Base-by-base conservation (phyloP, 805 yeast species). In the Kregervanrija fluxuum region DNA sequence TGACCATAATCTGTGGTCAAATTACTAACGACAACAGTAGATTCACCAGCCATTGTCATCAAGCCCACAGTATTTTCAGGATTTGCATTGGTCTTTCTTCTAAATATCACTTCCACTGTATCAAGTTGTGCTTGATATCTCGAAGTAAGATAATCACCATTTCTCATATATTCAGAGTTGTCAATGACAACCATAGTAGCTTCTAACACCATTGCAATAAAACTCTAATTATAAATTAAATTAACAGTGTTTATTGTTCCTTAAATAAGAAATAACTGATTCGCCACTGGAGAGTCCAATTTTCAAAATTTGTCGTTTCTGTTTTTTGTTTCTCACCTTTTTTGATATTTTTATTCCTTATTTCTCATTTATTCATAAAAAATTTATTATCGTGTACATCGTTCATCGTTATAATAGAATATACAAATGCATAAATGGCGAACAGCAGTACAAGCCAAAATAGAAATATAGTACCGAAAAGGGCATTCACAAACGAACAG, bases 121-220 rank as follows among this genome's bases (percentile, higher is more conserved):
- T 93, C 95, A 49, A 85, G 71, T 66, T 93, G 96, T 1, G 98
- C 96, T 51, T 85, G 95, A 61, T 81, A 90, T 57, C 99, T 75
- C 12, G 90, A 82, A 13, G 95, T 80, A 33, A 85, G 75, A 59
- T 82, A 93, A 64, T 93, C 99, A 31, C 98, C 99, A 62, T 93
- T 93, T 58, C 99, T 76, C 79, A 90, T 85, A 65, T 75, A 91
- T 69, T 93, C 99, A 42, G 96, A 88, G 73, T 89, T 91, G 71
- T 93, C 99, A 60, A 93, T 77, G 59, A 89, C 87, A 50, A 93
- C 77, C 85, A 93, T 90, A 12, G 96, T 85, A 51, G 98, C 98
- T 68, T 93, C 99, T 57, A 90, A 76, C 51, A 84, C 96, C 97
- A 89, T 89, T 44, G 59, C 28, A 22, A 6, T 22, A 22, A 5